Base-by-base conservation (phyloP, 2,329 filamentous ascomycete species). In the Colletotrichum sp. region DNA sequence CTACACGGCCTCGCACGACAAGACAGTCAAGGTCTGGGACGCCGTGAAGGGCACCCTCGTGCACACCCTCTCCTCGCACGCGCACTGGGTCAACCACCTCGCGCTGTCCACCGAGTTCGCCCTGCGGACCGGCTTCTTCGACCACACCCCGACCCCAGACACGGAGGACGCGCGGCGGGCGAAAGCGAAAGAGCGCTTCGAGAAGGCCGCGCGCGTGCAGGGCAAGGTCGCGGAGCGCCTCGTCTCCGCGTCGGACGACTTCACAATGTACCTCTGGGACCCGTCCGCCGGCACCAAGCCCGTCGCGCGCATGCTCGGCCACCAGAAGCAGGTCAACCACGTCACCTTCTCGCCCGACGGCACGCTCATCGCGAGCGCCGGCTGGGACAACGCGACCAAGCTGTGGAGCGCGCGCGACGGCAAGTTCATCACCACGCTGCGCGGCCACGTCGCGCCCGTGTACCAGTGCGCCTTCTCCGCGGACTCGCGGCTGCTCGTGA, bases 281-380 rank as follows among this genome's bases (percentile, higher is more conserved):
- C 96, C 96, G 0, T 89, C 93, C 12, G 85, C 90, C 75, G 93
- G 93, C 6, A 94, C 89, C 9, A 98, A 99, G 83, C 96, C 96
- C 1, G 88, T 99, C 5, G 94, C 95, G n/a, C 90, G 96, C 38
- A 91, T 99, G 86, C 86, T 95, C n/a, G 97, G 97, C 3, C 97
- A 99, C 82, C 95, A 98, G 83, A 99, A 99, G 86, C 95, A 96
- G 82, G 96, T 99, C 79, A 98, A 99, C 84, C 95, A 98, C 82
- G 96, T 99, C 64, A 94, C 93, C 0, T 99, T 99, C 85, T 98
- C 95, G 1, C 96, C 96, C 0, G 96, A 99, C 81, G 96, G 96
- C 38, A 89, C 92, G 10, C 90, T 96, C 74, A 96, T 99, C 80
- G 97, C 97, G 10, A 98, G 94, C 48, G 93, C 95, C 10, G 93